Evolutionary conservation across 495 filamentous ascomycete species (phyloP).

Genomic region (Glutinoglossum americanum): DNA sequence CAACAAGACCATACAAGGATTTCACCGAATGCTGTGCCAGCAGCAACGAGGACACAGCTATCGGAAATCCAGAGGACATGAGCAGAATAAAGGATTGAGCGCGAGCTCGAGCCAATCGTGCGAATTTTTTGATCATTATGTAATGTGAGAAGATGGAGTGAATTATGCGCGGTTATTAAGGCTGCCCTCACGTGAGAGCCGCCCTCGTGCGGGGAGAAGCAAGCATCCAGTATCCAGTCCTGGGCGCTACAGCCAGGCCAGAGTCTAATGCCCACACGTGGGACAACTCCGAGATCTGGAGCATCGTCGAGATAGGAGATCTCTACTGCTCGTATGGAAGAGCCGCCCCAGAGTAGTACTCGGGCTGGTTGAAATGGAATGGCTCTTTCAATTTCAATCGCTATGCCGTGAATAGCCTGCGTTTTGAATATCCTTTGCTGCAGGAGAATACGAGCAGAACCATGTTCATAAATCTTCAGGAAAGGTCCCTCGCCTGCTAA

Average conservation of each 20-base stretch:
- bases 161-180: conserved; percentile 74
- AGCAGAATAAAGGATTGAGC: conserved; percentile 76
- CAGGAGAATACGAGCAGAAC: background rate
- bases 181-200: conserved; percentile 16
- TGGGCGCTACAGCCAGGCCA: conserved; percentile 17
- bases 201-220: conserved; percentile 15
- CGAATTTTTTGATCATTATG: background rate
- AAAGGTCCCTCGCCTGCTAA: conserved; percentile 56
- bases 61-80: conserved; percentile 37
- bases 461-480: conserved; percentile 35
- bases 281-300: too few species aligned
- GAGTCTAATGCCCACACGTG: background rate
- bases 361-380: background rate
- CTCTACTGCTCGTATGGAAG: conserved; percentile 15
- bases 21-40: conserved; percentile 85
- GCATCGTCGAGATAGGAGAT: conserved; percentile 6
- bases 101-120: conserved; percentile 33
- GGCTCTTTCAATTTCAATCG: conserved; percentile 17
- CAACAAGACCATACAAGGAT: conserved; percentile 71
- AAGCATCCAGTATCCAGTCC: conserved; percentile 76
- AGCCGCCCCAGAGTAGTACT: conserved; percentile 36
- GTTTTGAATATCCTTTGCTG: conserved; percentile 28
- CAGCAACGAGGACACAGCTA: conserved; percentile 47
- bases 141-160: conserved; percentile 23
- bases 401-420: conserved; percentile 52